Evolutionary conservation across 805 yeast species (phyloP).

Genomic region (Cyberlindnera nakhonratchasimensis): DNA sequence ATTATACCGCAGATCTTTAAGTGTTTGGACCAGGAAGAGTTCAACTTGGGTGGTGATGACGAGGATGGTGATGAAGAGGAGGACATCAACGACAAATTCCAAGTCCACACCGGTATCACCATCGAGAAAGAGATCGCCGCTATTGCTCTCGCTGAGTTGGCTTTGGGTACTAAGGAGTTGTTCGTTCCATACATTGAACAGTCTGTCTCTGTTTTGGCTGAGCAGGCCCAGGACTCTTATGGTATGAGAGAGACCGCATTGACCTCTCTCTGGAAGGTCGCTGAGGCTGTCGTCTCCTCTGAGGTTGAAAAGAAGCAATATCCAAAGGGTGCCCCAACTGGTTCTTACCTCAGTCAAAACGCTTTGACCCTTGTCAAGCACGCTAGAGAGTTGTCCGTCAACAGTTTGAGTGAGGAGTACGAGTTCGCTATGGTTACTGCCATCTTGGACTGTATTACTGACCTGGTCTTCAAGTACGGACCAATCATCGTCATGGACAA

Average conservation of each 20-base stretch:
- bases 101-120: conserved; percentile 91
- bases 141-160: conserved; percentile 84
- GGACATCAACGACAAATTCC: conserved; percentile 65
- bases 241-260: conserved; percentile 90
- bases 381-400: conserved; percentile 65
- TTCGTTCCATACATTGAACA: conserved; percentile 76
- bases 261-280: conserved; percentile 77
- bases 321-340: conserved; percentile 63
- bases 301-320: conserved; percentile 46
- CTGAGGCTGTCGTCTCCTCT: conserved; percentile 61
- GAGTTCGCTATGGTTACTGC: conserved; percentile 80
- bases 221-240: conserved; percentile 79
- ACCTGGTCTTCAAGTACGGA: conserved; percentile 67
- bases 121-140: conserved; percentile 95
- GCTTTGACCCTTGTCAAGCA: conserved; percentile 57
- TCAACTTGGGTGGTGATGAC: conserved; percentile 53
- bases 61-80: conserved; percentile 51
- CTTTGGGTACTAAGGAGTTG: conserved; percentile 77
- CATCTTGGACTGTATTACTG: conserved; percentile 69
- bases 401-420: conserved; percentile 69
- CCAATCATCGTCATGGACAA: conserved; percentile 62
- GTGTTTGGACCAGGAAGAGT: conserved; percentile 85
- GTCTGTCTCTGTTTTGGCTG: conserved; percentile 57
- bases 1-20: conserved; percentile 81
- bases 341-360: conserved; percentile 55